These are phyloP conservation scores for Clausena lansium DNA, from an alignment of 345 rosid species.

Conservation along the genomic window DNA sequence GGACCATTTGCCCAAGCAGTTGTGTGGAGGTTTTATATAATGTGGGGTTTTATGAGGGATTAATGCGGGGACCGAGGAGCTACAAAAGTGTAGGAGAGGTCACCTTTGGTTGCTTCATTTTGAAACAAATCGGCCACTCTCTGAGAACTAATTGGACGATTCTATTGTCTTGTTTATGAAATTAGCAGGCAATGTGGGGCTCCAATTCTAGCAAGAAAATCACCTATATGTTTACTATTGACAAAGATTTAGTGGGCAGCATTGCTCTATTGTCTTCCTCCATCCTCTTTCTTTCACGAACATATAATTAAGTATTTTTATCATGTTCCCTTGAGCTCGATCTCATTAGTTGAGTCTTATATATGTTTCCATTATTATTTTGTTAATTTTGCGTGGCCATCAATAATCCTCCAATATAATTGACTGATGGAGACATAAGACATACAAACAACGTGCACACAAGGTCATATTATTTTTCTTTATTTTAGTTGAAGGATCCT, in stretches of 20 bases:
- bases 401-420: not conserved
- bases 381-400: not conserved
- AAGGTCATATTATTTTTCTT: not conserved
- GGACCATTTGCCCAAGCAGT: not conserved
- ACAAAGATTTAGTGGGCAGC: slow-evolving; percentile 9
- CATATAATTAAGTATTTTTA: not conserved
- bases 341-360: not conserved
- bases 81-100: slow-evolving; percentile 9
- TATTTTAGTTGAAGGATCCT: not conserved
- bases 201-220: slow-evolving; percentile 14
- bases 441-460: not conserved
- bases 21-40: not conserved
- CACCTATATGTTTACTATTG: not conserved
- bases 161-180: slow-evolving; percentile 2
- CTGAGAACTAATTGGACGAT: not conserved
- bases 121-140: slow-evolving; percentile 19
- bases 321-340: not conserved
- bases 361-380: slow-evolving; percentile 7
- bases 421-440: not conserved
- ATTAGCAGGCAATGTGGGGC: slow-evolving; percentile 23
- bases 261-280: slow-evolving; percentile 31
- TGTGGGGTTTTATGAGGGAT: slow-evolving; percentile 18
- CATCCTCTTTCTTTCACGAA: not conserved
- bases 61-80: slow-evolving; percentile 21
- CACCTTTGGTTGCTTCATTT: slow-evolving; percentile 15